These are phyloP conservation scores for Hygrocybe coccinea DNA, from an alignment of 768 basidiomycete genomes.

Conservation along the genomic window DNA sequence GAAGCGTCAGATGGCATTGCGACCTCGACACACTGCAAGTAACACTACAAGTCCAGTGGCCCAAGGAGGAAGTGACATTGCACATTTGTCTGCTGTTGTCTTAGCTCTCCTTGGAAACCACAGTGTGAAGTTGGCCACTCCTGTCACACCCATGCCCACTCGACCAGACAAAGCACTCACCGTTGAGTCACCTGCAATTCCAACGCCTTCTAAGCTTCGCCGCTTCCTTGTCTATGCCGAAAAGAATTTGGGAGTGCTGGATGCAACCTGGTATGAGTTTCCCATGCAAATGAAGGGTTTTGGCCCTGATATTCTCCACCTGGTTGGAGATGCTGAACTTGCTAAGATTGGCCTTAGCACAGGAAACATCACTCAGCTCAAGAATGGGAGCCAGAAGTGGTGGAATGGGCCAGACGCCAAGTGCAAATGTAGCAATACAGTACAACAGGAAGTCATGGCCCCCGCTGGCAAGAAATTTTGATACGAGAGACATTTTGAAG, in stretches of 20 bases:
- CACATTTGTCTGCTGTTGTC: not conserved
- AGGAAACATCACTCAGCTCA: slow-evolving; percentile 9
- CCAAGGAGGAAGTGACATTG: not conserved
- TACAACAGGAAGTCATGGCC: not conserved
- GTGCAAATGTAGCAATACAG: not conserved
- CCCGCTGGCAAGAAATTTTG: not conserved
- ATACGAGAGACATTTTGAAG: not conserved
- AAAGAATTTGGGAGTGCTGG: not conserved
- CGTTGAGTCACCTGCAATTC: not conserved
- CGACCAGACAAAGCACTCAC: not conserved
- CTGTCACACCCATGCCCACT: not conserved
- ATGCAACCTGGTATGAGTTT: not conserved
- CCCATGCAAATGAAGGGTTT: slow-evolving; percentile 1
- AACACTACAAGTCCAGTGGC: not conserved
- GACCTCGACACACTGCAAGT: not conserved
- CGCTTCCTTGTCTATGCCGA: slow-evolving; percentile 7
- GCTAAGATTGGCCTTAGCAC: not conserved
- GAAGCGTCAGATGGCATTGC: not conserved
- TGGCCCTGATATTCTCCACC: slow-evolving; percentile 11
- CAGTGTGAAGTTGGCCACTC: not conserved
- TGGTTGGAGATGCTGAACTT: not conserved
- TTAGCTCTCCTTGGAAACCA: not conserved
- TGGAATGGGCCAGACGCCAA: slow-evolving; percentile 14
- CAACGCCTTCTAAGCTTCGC: slow-evolving; percentile 6
- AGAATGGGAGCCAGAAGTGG: slow-evolving; percentile 6